These are phyloP conservation scores for Fusarium sp. DNA, from an alignment of 2,329 filamentous ascomycete genomes.

Conservation along the genomic window DNA sequence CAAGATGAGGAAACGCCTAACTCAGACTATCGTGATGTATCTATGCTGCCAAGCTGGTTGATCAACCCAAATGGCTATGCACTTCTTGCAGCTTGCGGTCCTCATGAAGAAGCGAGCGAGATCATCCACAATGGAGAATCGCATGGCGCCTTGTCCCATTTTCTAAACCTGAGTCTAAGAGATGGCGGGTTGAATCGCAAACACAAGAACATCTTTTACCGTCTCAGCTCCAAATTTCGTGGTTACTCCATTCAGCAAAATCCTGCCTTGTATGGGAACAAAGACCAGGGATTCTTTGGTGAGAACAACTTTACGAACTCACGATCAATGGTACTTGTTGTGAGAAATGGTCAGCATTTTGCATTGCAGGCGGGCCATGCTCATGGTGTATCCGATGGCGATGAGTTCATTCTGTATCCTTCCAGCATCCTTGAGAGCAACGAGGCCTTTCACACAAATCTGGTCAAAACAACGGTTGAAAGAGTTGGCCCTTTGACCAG, in stretches of 20 bases:
- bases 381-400: constrained; percentile 4
- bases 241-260: not conserved
- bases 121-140: not conserved
- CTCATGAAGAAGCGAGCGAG: constrained; percentile 8
- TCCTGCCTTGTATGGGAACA: constrained; percentile 16
- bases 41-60: constrained; percentile 6
- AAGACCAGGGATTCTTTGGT: constrained; percentile 22
- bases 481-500: not conserved
- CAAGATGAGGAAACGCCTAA: fast-evolving
- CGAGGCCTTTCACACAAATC: not conserved
- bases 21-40: not conserved
- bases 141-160: constrained; percentile 2
- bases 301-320: not conserved
- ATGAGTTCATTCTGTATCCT: constrained; percentile 9
- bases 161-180: not conserved
- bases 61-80: constrained; percentile 15
- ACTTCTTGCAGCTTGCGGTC: constrained; percentile 14
- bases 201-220: constrained; percentile 2
- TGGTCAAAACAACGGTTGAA: not conserved
- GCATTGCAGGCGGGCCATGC: constrained; percentile 4
- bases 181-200: not conserved
- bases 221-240: not conserved
- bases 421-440: not conserved
- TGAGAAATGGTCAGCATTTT: not conserved
- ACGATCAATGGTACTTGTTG: not conserved